phyloP scores from a whole-genome alignment of 148 eudicot species.

The Tetragonia tetragonoides region DNA sequence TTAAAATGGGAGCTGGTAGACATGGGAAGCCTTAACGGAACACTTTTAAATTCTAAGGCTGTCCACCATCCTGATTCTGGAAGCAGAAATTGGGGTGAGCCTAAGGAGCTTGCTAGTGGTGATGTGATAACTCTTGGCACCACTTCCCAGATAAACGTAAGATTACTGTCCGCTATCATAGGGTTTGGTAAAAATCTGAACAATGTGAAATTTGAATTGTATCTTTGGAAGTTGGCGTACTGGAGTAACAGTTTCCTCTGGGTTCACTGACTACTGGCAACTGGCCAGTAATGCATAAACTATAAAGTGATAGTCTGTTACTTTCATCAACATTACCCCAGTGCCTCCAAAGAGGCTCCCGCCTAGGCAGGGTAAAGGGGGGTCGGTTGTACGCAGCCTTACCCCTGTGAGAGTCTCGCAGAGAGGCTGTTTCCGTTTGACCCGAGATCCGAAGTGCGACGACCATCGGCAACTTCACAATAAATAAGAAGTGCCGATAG shows the following conservation, averaged over 20 bases:
- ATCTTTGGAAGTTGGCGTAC: constrained; percentile 1
- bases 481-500: too few species aligned
- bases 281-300: not conserved
- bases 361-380: too few species aligned
- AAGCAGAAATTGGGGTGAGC: constrained; percentile 88
- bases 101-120: constrained; percentile 75
- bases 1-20: constrained; percentile 94
- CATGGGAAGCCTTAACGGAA: constrained; percentile 97
- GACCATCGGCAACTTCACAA: too few species aligned
- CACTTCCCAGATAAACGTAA: constrained; percentile 70
- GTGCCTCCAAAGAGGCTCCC: too few species aligned
- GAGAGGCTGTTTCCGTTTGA: too few species aligned
- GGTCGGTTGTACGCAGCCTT: too few species aligned
- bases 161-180: constrained; percentile 8
- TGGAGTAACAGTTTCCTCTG: not conserved
- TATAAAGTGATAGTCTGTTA: not conserved
- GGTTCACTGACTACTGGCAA: not conserved
- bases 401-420: too few species aligned
- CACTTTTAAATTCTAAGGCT: constrained; percentile 65
- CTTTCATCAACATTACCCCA: too few species aligned
- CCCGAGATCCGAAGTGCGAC: too few species aligned
- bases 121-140: constrained; percentile 87
- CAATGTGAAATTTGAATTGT: not conserved
- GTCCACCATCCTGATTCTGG: constrained; percentile 68
- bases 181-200: not conserved